Conservation (phyloP, 257 asterid genomes). For the Linderniella brevidens region DNA sequence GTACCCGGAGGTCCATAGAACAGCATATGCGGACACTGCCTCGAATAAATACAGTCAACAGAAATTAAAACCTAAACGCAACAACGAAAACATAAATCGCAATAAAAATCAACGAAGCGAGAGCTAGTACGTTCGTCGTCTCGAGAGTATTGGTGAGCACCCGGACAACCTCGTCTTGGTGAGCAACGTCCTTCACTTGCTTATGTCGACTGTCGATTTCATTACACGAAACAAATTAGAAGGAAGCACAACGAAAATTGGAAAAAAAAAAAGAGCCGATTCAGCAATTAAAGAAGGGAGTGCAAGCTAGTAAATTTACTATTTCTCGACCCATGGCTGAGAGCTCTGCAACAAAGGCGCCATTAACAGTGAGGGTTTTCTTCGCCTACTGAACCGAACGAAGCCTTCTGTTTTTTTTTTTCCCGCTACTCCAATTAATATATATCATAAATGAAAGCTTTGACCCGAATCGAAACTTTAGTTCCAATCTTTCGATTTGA, state of each 20-base stretch:
- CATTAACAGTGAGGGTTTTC: constrained; percentile 29
- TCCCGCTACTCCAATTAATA: too few relatives aligned
- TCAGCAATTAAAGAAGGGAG: not conserved
- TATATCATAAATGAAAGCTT: too few relatives aligned
- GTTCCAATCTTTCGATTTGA: too few relatives aligned
- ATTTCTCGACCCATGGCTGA: constrained; percentile 98
- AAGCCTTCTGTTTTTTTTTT: too few relatives aligned
- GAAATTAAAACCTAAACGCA: not conserved
- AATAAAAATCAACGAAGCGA: not conserved
- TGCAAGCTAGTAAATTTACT: constrained; percentile 21
- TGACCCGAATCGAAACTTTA: too few relatives aligned
- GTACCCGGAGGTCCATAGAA: constrained; percentile 99
- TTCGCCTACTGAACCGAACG: constrained; percentile 8
- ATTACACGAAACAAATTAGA: not conserved
- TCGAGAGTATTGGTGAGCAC: constrained; percentile 92
- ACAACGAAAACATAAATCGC: not conserved
- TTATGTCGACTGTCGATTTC: constrained; percentile 63
- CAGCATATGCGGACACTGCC: constrained; percentile 87
- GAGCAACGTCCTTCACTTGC: constrained; percentile 95
- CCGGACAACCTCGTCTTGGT: constrained; percentile 95
- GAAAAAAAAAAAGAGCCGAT: not conserved
- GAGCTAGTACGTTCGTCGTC: constrained; percentile 50
- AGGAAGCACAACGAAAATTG: not conserved
- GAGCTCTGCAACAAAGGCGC: constrained; percentile 86
- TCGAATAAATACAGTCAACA: not conserved